These are phyloP conservation scores for Rosa lucieae DNA, from an alignment of 306 rosid genomes.

Conservation along the genomic window DNA sequence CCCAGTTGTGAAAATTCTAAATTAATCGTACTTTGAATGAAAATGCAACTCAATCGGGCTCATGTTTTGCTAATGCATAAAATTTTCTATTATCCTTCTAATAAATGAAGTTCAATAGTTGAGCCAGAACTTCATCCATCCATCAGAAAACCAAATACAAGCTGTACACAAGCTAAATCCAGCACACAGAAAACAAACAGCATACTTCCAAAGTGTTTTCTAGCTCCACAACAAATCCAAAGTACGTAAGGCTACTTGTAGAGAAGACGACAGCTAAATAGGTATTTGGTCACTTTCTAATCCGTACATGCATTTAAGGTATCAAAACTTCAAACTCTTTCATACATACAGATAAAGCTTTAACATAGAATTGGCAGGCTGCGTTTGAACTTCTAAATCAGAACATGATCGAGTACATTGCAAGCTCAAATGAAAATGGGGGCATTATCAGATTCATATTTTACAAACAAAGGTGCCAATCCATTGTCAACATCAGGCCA, in stretches of 20 bases:
- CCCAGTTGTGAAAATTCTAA: not conserved
- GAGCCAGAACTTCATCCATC: not conserved
- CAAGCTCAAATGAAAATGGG: not conserved
- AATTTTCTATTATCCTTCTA: not conserved
- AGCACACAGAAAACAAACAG: not conserved
- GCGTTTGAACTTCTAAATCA: not conserved
- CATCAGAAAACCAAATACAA: not conserved
- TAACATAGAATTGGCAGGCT: not conserved
- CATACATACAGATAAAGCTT: not conserved
- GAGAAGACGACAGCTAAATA: not conserved
- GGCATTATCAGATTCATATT: not conserved
- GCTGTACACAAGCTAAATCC: not conserved
- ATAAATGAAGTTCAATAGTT: not conserved
- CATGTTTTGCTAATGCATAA: not conserved
- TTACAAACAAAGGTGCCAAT: constrained; percentile 2
- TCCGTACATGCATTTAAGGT: not conserved
- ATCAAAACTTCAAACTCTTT: not conserved
- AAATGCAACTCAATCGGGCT: not conserved
- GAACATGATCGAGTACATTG: constrained; percentile 4
- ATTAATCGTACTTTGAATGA: not conserved
- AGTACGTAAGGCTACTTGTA: not conserved
- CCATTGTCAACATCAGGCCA: not conserved
- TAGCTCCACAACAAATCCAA: not conserved
- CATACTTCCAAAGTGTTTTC: too few species aligned
- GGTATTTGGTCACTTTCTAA: too few species aligned